Evolutionary conservation across 2,329 filamentous ascomycete genomes (phyloP).

Genomic region (Ascochyta rabiei): DNA sequence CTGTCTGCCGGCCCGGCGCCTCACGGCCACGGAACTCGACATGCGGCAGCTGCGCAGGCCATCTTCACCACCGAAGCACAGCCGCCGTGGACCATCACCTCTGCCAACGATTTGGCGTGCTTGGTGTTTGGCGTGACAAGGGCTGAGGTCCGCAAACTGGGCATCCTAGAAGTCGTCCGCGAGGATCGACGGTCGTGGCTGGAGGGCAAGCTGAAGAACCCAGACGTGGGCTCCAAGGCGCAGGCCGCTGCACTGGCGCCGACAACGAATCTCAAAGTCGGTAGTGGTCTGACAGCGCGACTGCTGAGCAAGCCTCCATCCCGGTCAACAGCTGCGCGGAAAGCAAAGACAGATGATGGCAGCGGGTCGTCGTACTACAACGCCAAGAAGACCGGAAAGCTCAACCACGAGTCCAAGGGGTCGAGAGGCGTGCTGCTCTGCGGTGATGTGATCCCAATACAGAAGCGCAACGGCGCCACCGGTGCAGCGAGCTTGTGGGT

Average conservation of each 20-base stretch:
- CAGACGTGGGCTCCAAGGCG: slow-evolving; percentile 57
- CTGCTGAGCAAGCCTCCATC: slow-evolving; percentile 82
- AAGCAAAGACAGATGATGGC: slow-evolving; percentile 70
- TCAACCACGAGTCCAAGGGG: slow-evolving; percentile 73
- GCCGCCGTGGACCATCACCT: slow-evolving; percentile 92
- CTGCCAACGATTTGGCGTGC: slow-evolving; percentile 95
- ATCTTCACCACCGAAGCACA: slow-evolving; percentile 96
- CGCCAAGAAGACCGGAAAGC: slow-evolving; percentile 59
- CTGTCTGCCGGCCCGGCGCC: slow-evolving; percentile 51
- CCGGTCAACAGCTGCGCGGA: slow-evolving; percentile 59
- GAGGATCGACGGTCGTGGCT: slow-evolving; percentile 89
- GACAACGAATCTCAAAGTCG: slow-evolving; percentile 63
- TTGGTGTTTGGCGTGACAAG: slow-evolving; percentile 99
- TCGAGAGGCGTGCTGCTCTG: slow-evolving; percentile 90
- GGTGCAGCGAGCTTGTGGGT: slow-evolving; percentile 97
- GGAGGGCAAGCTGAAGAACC: slow-evolving; percentile 77
- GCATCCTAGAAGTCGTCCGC: slow-evolving; percentile 92
- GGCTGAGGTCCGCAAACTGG: slow-evolving; percentile 90
- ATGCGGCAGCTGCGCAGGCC: slow-evolving; percentile 88
- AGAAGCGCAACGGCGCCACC: slow-evolving; percentile 89
- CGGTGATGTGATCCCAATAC: slow-evolving; percentile 97
- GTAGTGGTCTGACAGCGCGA: slow-evolving; percentile 85
- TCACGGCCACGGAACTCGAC: slow-evolving; percentile 90
- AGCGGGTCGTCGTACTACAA: slow-evolving; percentile 55
- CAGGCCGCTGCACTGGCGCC: slow-evolving; percentile 42